Evolutionary conservation across 2,329 filamentous ascomycete genomes (phyloP), one percentile per base, ranked within the genome.

Genomic region (Calonectria pseudoreteaudii): DNA sequence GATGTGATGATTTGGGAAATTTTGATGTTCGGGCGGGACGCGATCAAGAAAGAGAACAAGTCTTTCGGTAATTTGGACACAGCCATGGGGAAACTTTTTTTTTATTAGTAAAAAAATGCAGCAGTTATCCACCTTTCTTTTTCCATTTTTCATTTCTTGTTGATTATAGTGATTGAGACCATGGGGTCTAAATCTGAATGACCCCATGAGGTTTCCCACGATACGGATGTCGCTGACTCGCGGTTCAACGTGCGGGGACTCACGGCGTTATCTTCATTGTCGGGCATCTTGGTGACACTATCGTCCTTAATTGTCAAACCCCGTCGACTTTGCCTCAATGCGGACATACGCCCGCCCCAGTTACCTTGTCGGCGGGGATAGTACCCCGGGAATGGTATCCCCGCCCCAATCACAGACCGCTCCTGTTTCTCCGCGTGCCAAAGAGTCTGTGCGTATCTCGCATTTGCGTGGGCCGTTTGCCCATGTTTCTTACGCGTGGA

Each of bases 371-470:
- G 6, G 53, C 53, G 53, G 53, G 11, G 53, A 58, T 14, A n/a
- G n/a, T n/a, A 31, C 20, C n/a, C 13, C 5, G 9, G 31, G n/a
- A 36, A 30, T n/a, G 31, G 31, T 3, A 13, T 23, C 30, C 53
- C 53, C 53, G 31, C 53, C n/a, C 53, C 53, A 58, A 58, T 58
- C 53, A 58, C 30, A 58, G 20, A 20, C 10, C 53, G 53, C 30
- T n/a, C 31, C 31, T 26, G 30, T 58, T 58, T 58, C 53, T 58
- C 53, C 31, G 53, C 53, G 14, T 58, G 18, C 18, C n/a, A 31
- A 34, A 58, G n/a, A 23, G 53, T 58, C 53, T 58, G 53, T 58
- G 53, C 53, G 53, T 58, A 58, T 58, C 53, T 58, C 8, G 53
- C 53, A 36, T 58, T 58, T 11, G 31, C 26, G 53, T 58, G 53